Percentiles rank a stretch among this genome's conserved stretches.
These are phyloP conservation scores for Larix sibirica DNA, from an alignment of 83 land plant species.

Conservation along the genomic window DNA sequence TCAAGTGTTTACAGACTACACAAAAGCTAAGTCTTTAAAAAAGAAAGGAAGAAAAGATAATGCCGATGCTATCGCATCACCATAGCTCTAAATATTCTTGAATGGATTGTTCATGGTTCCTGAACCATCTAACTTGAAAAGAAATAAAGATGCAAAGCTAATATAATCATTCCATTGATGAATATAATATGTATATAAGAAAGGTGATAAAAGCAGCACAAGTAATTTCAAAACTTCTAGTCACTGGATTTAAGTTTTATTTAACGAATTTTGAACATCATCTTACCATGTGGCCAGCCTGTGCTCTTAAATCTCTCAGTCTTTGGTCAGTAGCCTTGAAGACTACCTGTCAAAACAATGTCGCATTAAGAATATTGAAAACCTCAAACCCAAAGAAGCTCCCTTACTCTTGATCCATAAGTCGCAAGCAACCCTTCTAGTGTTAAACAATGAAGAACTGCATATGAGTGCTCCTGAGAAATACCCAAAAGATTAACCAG, in stretches of 20 bases:
- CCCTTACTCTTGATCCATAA: not conserved
- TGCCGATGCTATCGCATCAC: no score
- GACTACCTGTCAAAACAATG: slow-evolving; percentile 15
- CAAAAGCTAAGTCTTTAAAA: no score
- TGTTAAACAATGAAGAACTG: not conserved
- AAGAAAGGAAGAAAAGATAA: no score
- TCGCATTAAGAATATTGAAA: slow-evolving; percentile 3
- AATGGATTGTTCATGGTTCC: not conserved
- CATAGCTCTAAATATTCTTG: no score
- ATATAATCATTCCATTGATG: not conserved
- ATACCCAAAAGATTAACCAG: slow-evolving; percentile 12
- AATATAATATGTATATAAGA: not conserved
- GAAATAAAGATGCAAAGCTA: not conserved
- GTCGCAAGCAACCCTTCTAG: not conserved
- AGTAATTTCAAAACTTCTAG: slow-evolving; percentile 4
- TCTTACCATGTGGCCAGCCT: slow-evolving; percentile 10
- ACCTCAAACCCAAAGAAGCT: slow-evolving; percentile 5
- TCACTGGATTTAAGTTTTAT: slow-evolving; percentile 9
- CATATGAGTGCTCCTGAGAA: slow-evolving; percentile 5
- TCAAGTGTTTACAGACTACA: not conserved
- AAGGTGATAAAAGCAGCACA: not conserved
- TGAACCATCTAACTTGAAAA: not conserved
- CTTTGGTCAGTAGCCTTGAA: slow-evolving; percentile 13
- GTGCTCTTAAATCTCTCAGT: slow-evolving; percentile 2
- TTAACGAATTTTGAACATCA: slow-evolving; percentile 4